phyloP scores from a whole-genome alignment of 2,329 filamentous ascomycete genomes.

The Trichoderma pleuroti region DNA sequence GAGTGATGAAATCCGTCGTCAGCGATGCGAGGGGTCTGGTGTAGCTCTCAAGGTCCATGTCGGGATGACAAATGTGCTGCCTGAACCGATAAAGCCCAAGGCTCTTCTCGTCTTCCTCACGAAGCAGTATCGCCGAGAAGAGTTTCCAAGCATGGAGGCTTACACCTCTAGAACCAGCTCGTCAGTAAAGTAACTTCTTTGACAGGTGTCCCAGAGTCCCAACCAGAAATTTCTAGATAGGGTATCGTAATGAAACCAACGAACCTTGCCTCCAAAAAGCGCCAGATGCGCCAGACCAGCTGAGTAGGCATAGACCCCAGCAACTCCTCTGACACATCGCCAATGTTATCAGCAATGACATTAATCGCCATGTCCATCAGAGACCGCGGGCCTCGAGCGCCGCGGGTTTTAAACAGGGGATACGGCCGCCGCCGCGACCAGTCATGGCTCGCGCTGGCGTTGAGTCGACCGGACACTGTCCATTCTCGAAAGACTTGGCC shows the following conservation, averaged over 20 bases:
- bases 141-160: conserved; percentile 41
- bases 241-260: conserved; percentile 17
- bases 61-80: conserved; percentile 39
- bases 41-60: conserved; percentile 35
- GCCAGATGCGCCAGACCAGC: conserved; percentile 39
- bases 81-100: conserved; percentile 39
- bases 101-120: conserved; percentile 33
- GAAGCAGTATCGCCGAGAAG: conserved; percentile 35
- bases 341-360: conserved; percentile 38
- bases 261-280: conserved; percentile 39
- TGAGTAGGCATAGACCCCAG: conserved; percentile 35
- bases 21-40: conserved; percentile 36
- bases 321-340: conserved; percentile 32
- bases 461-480: conserved; percentile 31
- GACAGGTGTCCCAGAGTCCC: neutral
- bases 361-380: conserved; percentile 40
- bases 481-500: conserved; percentile 40
- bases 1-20: conserved; percentile 39
- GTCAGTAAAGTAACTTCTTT: conserved; percentile 2
- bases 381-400: conserved; percentile 34
- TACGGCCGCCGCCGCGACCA: conserved; percentile 36
- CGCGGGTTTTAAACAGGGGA: conserved; percentile 27
- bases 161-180: conserved; percentile 29
- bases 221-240: neutral
- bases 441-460: conserved; percentile 28